Base-by-base conservation (phyloP, 176 grass and related monocot species). In the Triticum urartu region DNA sequence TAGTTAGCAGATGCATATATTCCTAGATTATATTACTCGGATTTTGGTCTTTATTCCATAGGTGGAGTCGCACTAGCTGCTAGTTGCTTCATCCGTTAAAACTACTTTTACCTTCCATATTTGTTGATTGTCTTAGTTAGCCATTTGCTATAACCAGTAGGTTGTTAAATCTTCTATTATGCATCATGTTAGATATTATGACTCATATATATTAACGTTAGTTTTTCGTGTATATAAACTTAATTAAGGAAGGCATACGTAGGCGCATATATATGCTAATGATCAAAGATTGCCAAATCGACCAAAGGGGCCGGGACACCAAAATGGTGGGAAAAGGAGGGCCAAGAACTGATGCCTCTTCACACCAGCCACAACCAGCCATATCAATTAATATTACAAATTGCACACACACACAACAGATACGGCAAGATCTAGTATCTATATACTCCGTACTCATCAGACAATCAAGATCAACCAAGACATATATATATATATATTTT, bases 301-400 rank as follows among this genome's bases (percentile, higher is more conserved):
- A 84, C 67, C 22, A 71, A 87, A 84, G 81, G 22, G 48, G 13
- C 14, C 14, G 48, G 81, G 39, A 5, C 39, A 85, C 76, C 69
- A 47, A n/a, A 52, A 69, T 52, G 81, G 80, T 76, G 28, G 48
- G 81, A 39, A 81, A 81, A 63, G 26, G 76, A 14, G 28, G 59
- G 85, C 48, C 69, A 79, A 72, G 81, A 81, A 91, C 84, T 39
- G 81, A 91, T 81, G 89, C 86, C 22, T 77, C 77, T 81, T 62
- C 69, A 81, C 62, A 76, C 54, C 63, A 68, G 68, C 17, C 52
- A 56, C 17, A 52, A 14, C 48, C 89, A 76, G 81, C 68, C 89
- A 87, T 74, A 72, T 83, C 83, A 74, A 63, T 56, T 35, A 88
- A 24, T 56, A 56, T 56, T 84, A 80, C 67, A 59, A 61, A 79